These are phyloP conservation scores for Eucalyptus melliodora DNA, from an alignment of 345 rosid species.

Conservation along the genomic window DNA sequence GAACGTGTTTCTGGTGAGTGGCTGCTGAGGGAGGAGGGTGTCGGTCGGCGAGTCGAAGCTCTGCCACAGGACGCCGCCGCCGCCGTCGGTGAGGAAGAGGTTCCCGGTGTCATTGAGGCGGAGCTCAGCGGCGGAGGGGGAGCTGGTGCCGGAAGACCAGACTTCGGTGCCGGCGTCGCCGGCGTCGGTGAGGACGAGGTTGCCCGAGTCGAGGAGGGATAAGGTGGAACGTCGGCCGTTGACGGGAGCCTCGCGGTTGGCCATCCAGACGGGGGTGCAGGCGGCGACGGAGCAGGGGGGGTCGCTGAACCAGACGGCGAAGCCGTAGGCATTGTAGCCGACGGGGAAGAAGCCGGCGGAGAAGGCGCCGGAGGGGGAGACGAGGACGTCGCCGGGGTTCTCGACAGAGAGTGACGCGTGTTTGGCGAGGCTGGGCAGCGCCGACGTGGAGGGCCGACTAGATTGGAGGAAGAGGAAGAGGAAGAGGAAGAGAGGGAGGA, in stretches of 20 bases:
- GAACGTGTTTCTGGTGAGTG: not conserved
- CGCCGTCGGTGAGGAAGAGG: not conserved
- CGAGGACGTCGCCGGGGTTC: not conserved
- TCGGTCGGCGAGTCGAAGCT: slow-evolving; percentile 25
- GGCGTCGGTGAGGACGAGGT: too few species aligned
- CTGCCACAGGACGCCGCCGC: slow-evolving; percentile 4
- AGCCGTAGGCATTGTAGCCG: slow-evolving; percentile 12
- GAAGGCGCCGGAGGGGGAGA: slow-evolving; percentile 4
- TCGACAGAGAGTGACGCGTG: slow-evolving; percentile 8
- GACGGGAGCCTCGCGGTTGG: slow-evolving; percentile 23
- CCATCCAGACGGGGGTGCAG: slow-evolving; percentile 24
- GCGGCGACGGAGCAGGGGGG: not conserved
- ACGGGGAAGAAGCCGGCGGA: slow-evolving; percentile 15
- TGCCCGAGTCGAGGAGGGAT: not conserved
- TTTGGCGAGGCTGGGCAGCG: not conserved
- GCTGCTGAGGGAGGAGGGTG: slow-evolving; percentile 30
- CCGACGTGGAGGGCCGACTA: not conserved
- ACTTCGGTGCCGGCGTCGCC: not conserved
- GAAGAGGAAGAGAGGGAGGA: not conserved
- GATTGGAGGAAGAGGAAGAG: not conserved
- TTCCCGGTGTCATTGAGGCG: slow-evolving; percentile 7
- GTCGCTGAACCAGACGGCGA: slow-evolving; percentile 15
- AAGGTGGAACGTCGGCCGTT: slow-evolving; percentile 23
- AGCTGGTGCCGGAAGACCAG: slow-evolving; percentile 4
- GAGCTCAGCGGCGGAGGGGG: not conserved